phyloP scores from a whole-genome alignment of 768 basidiomycete species.

The Amanita pseudoporphyria region DNA sequence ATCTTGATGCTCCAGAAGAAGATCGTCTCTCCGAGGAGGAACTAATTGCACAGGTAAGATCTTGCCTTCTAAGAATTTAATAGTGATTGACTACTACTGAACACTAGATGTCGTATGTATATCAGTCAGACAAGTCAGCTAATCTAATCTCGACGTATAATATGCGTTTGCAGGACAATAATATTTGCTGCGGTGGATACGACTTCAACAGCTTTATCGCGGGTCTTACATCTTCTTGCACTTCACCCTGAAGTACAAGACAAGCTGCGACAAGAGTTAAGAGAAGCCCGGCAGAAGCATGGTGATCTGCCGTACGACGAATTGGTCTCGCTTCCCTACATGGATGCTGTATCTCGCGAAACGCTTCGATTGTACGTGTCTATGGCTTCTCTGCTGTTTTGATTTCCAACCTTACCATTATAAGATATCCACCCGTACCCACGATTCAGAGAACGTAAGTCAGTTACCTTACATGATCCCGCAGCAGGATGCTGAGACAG shows the following conservation, averaged over 20 bases:
- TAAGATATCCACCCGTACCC: neutral
- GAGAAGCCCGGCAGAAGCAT: slow-evolving; percentile 12
- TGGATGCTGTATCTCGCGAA: slow-evolving; percentile 19
- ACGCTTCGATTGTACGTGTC: slow-evolving; percentile 17
- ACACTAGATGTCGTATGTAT: neutral
- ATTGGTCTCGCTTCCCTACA: slow-evolving; percentile 15
- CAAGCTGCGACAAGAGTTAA: slow-evolving; percentile 6
- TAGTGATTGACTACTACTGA: neutral
- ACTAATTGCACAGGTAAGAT: slow-evolving; percentile 24
- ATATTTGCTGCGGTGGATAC: slow-evolving; percentile 3
- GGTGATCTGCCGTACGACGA: slow-evolving; percentile 13
- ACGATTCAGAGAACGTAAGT: neutral
- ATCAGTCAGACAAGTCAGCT: neutral
- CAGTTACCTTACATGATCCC: neutral
- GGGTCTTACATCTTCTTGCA: slow-evolving; percentile 1
- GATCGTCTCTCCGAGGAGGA: slow-evolving; percentile 26
- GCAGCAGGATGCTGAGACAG: neutral
- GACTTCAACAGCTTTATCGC: neutral
- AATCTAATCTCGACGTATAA: neutral
- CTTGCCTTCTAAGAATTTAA: neutral
- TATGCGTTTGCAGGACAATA: slow-evolving; percentile 8
- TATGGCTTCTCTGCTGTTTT: neutral
- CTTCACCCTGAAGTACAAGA: slow-evolving; percentile 15
- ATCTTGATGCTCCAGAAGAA: slow-evolving; percentile 22
- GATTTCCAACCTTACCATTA: neutral